Evolutionary conservation across 345 rosid genomes (phyloP).

Genomic region (Kandelia obovata): DNA sequence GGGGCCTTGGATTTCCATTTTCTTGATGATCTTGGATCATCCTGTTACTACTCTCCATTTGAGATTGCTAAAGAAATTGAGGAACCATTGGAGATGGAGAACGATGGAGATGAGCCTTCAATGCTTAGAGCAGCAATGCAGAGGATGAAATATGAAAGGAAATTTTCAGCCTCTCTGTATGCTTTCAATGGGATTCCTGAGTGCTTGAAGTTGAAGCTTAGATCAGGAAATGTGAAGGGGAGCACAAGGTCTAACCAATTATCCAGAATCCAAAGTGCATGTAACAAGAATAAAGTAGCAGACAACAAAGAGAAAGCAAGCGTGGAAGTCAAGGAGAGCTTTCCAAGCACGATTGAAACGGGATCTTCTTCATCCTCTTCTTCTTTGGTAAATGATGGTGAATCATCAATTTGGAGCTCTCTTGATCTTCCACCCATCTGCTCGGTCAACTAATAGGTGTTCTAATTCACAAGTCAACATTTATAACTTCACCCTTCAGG

Average conservation of each 20-base stretch:
- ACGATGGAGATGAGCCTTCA: conserved; percentile 35
- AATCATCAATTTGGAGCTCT: conserved; percentile 52
- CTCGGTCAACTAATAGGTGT: conserved; percentile 36
- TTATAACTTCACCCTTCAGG: neutral
- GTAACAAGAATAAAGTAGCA: conserved; percentile 30
- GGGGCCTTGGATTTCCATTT: conserved; percentile 42
- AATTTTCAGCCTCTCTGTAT: conserved; percentile 59
- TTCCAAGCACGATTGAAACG: conserved; percentile 14
- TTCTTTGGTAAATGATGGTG: conserved; percentile 36
- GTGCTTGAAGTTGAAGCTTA: conserved; percentile 44
- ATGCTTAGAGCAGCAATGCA: conserved; percentile 48
- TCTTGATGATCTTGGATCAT: conserved; percentile 33
- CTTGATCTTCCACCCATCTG: conserved; percentile 65
- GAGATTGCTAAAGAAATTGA: conserved; percentile 52
- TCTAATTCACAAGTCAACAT: neutral
- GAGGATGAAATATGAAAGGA: conserved; percentile 59
- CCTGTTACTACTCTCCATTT: conserved; percentile 44
- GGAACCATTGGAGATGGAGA: conserved; percentile 34
- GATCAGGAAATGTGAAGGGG: conserved; percentile 21
- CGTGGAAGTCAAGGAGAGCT: conserved; percentile 14
- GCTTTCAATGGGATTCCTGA: conserved; percentile 58
- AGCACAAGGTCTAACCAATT: conserved; percentile 28
- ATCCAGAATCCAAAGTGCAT: conserved; percentile 33
- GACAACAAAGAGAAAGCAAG: conserved; percentile 22
- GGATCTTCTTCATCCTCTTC: conserved; percentile 17